Evolutionary conservation across 2,329 filamentous ascomycete genomes (phyloP), one percentile per base, ranked within the genome.

Genomic region (Leptographium procerum): DNA sequence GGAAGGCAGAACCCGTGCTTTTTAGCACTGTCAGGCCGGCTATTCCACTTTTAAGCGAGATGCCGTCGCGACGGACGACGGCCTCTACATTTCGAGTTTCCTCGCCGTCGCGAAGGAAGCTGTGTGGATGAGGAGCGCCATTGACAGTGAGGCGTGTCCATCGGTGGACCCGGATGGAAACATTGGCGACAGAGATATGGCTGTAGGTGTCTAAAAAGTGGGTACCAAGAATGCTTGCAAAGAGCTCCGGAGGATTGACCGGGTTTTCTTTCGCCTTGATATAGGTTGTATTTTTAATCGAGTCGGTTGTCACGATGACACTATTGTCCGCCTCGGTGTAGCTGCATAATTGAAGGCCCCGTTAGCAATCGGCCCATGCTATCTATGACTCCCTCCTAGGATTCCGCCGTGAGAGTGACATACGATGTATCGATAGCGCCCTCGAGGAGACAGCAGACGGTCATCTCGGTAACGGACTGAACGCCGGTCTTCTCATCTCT

Each of bases 201-300:
- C 80, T 70, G 77, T 99, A 99, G 62, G 79, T 89, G 66, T 88
- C 81, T 69, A 96, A 75, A 76, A 97, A 97, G 78, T 99, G 94
- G 64, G 84, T 81, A 66, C 88, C 91, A 57, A 99, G 78, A 66
- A 88, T 87, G 67, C 86, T 83, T 64, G 88, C 92, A 71, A 89
- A 99, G 62, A 95, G 84, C 78, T 99, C 94, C 0, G 94, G 92
- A 19, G 94, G 91, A 65, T 86, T 90, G 66, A 99, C 88, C 36
- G 91, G 89, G 76, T 95, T 80, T 75, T 95, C 87, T 77, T 96
- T 96, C 69, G 94, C 92, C 69, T 89, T 87, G 75, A 99, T 91
- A 78, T 94, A 96, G 70, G 89, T 86, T 66, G 88, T 97, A 76
- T 99, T 96, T 79, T 99, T 99, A 77, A 97, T 95, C 29, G 91